Evolutionary conservation across 768 basidiomycete species (phyloP).

Genomic region (Jaapia argillacea): DNA sequence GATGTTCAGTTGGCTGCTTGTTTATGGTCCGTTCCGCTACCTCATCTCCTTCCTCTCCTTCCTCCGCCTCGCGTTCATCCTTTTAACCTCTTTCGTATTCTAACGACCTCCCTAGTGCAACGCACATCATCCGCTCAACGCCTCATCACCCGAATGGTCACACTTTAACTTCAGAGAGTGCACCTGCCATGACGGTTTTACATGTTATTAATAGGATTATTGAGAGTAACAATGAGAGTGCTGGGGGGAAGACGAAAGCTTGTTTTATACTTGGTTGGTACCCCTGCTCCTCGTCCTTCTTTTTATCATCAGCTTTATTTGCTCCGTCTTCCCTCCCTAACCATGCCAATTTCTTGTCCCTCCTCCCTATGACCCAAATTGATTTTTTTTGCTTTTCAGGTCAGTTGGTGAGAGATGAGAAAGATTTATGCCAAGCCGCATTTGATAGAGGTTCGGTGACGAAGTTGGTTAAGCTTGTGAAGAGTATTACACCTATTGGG

Average conservation of each 20-base stretch:
- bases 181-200: conserved; percentile 48
- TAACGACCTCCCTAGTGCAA: too few relatives aligned
- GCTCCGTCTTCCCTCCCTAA: too few relatives aligned
- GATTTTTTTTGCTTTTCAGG: conserved; percentile 24
- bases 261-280: conserved; percentile 65
- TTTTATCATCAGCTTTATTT: neutral
- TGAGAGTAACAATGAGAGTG: conserved; percentile 28
- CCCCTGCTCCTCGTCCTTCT: neutral
- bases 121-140: conserved; percentile 50
- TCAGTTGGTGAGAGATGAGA: conserved; percentile 63
- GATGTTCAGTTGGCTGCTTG: conserved; percentile 66
- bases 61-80: too few relatives aligned
- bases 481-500: conserved; percentile 37
- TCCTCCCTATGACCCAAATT: too few relatives aligned
- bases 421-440: conserved; percentile 54
- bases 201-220: conserved; percentile 61
- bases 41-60: neutral
- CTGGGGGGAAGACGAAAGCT: conserved; percentile 45
- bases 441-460: conserved; percentile 60
- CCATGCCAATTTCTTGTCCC: too few relatives aligned
- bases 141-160: conserved; percentile 12
- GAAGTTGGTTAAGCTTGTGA: conserved; percentile 41
- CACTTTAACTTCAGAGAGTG: conserved; percentile 28
- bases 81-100: too few relatives aligned
- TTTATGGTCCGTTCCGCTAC: conserved; percentile 38